Conservation (phyloP, 768 basidiomycete genomes). For the Pisolithus microcarpus region DNA sequence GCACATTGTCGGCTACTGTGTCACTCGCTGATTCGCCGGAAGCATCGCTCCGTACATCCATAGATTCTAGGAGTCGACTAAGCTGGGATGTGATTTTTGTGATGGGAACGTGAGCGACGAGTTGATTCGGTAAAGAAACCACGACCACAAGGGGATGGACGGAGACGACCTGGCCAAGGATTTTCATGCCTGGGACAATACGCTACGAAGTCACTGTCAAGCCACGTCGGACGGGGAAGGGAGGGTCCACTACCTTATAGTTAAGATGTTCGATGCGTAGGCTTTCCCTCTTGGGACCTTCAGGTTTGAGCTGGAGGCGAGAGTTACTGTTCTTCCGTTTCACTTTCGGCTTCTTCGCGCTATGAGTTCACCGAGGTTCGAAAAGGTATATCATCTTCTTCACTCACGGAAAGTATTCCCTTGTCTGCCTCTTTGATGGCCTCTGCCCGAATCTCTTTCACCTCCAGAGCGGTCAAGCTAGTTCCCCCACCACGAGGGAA, state of each 20-base stretch:
- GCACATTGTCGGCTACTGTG: slow-evolving; percentile 31
- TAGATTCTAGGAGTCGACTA: slow-evolving; percentile 61
- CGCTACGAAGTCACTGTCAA: slow-evolving; percentile 40
- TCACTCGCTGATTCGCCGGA: slow-evolving; percentile 42
- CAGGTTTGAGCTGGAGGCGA: slow-evolving; percentile 30
- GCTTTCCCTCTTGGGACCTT: slow-evolving; percentile 39
- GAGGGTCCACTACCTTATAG: slow-evolving; percentile 60
- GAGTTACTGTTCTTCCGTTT: slow-evolving; percentile 44
- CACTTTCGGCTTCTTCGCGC: slow-evolving; percentile 31
- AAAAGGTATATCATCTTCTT: not conserved
- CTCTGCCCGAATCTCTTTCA: slow-evolving; percentile 79
- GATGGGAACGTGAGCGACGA: slow-evolving; percentile 89
- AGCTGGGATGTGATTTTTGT: slow-evolving; percentile 82
- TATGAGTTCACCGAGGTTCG: slow-evolving; percentile 26
- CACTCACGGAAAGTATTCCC: slow-evolving; percentile 63
- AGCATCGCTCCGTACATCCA: slow-evolving; percentile 45
- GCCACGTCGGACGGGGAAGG: not conserved
- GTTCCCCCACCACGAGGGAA: slow-evolving; percentile 96
- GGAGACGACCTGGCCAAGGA: slow-evolving; percentile 80
- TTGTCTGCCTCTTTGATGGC: slow-evolving; percentile 77
- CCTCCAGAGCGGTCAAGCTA: slow-evolving; percentile 79
- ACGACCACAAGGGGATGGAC: slow-evolving; percentile 86
- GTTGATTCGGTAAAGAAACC: slow-evolving; percentile 91
- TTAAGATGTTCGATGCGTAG: slow-evolving; percentile 87
- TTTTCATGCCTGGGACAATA: slow-evolving; percentile 73